Evolutionary conservation across 2,329 filamentous ascomycete species (phyloP).

Genomic region (Neonectria punicea): DNA sequence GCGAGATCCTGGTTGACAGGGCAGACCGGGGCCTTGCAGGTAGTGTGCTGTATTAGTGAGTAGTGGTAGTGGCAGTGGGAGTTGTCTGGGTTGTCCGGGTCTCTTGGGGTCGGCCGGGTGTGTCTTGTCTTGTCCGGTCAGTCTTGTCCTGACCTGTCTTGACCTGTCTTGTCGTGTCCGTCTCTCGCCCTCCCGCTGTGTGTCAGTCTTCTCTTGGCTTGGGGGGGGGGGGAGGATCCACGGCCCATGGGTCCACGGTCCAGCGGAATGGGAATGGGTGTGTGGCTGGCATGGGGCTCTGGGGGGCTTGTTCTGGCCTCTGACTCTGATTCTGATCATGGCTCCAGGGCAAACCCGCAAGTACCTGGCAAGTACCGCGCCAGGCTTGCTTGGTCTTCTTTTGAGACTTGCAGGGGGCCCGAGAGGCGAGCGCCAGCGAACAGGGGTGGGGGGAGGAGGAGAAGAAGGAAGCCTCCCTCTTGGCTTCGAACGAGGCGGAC

Average conservation of each 20-base stretch:
- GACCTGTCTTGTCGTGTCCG: background rate
- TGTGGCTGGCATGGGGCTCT: conserved; percentile 17
- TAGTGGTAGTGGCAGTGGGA: background rate
- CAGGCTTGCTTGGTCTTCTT: conserved; percentile 22
- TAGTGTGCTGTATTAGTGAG: too few relatives aligned
- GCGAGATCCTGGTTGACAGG: conserved; percentile 43
- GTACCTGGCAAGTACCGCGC: conserved; percentile 40
- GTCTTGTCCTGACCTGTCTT: conserved; percentile 7
- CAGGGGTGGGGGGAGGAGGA: background rate
- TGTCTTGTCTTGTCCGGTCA: too few relatives aligned
- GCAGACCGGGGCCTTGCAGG: conserved; percentile 38
- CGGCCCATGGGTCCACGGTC: conserved; percentile 15
- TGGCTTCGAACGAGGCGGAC: conserved; percentile 24
- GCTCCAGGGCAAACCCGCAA: conserved; percentile 12
- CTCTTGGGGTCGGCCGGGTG: too few relatives aligned
- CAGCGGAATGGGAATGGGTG: conserved; percentile 1
- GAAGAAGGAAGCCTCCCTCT: too few relatives aligned
- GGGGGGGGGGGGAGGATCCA: conserved; percentile 19
- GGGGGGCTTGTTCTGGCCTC: background rate
- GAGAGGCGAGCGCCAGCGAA: conserved; percentile 7
- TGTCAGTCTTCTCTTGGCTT: conserved; percentile 25
- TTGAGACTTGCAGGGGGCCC: conserved; percentile 33
- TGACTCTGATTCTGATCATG: background rate
- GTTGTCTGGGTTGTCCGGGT: background rate
- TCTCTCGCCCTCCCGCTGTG: too few relatives aligned